Base-by-base conservation (phyloP, 1,284 basidiomycete genomes). In the Puccinia hordei region DNA sequence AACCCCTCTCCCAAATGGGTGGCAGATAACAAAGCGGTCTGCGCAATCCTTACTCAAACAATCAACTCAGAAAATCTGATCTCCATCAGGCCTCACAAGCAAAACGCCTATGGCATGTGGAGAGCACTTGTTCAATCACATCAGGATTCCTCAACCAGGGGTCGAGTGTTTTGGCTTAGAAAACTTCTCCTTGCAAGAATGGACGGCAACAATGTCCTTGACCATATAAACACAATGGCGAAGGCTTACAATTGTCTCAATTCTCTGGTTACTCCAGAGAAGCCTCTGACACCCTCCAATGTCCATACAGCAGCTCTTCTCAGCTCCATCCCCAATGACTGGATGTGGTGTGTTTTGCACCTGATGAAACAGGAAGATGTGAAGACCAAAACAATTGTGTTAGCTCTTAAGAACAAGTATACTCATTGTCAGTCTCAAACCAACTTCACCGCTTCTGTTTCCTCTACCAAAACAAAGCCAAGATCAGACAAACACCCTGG, bases 281-380 rank as follows among this genome's bases (percentile, higher is more conserved):
- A 53, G 1, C 69, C 69, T 2, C 69, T 72, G 13, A 72, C 69
- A 3, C 9, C 24, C 10, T 41, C 49, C 46, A 46, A 72, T 46
- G 24, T 72, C 44, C 33, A 53, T 30, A 12, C 69, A 1, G 46
- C 69, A 10, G 46, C 46, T 2, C 69, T 72, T 2, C 49, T 72
- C 24, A 53, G 17, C 27, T 72, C 69, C 15, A 17, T 72, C n/a
- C 46, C 69, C 0, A 2, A 10, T 19, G 72, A 74, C 55, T 74
- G 72, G 72, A 10, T 74, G 9, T 4, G 38, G 30, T 74, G 72
- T 17, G 53, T 74, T 1, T 74, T 53, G 5, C 57, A 51, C 19
- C 53, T 74, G 13, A 74, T 74, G 72, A 74, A 74, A n/a, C n/a
- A n/a, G n/a, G n/a, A n/a, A n/a, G n/a, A n/a, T n/a, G n/a, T n/a